Evolutionary conservation across 768 basidiomycete genomes (phyloP).

Genomic region (Pulveroboletus ravenelii): DNA sequence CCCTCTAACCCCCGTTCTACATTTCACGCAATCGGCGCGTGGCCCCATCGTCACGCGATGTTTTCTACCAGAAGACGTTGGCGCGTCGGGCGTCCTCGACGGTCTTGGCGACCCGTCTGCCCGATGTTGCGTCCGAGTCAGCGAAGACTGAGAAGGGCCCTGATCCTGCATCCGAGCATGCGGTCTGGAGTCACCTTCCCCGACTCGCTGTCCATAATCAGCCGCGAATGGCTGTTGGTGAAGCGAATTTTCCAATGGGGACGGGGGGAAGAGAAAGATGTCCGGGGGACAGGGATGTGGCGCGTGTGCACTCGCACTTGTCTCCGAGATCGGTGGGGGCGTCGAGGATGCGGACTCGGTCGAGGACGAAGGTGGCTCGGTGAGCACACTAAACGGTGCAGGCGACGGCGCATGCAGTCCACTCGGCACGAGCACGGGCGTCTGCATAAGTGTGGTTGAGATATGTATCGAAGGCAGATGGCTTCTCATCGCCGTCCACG

Average conservation of each 20-base stretch:
- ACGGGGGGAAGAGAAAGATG: conserved; percentile 27
- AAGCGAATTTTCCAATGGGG: conserved; percentile 20
- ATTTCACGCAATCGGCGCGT: conserved; percentile 63
- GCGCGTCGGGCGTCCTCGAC: conserved; percentile 8
- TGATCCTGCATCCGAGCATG: conserved; percentile 6
- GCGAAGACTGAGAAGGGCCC: background rate
- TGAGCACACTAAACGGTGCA: conserved; percentile 25
- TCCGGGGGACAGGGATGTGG: conserved; percentile 18
- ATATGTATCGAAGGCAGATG: conserved; percentile 28
- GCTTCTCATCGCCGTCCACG: conserved; percentile 5
- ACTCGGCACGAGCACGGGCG: background rate
- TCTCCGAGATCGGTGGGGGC: conserved; percentile 5
- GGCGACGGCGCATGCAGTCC: conserved; percentile 13
- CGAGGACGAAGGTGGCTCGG: conserved; percentile 21
- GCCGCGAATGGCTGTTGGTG: conserved; percentile 10
- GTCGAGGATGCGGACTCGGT: conserved; percentile 16
- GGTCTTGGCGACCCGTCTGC: conserved; percentile 15
- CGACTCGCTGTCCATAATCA: conserved; percentile 1
- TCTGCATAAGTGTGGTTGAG: conserved; percentile 11
- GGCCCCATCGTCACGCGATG: conserved; percentile 69
- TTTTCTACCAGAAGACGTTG: conserved; percentile 27
- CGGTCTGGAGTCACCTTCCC: background rate
- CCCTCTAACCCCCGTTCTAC: conserved; percentile 59
- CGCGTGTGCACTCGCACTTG: background rate
- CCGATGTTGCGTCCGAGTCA: conserved; percentile 11